Base-by-base conservation (phyloP, 306 rosid species). In the Dalbergia oliveri region DNA sequence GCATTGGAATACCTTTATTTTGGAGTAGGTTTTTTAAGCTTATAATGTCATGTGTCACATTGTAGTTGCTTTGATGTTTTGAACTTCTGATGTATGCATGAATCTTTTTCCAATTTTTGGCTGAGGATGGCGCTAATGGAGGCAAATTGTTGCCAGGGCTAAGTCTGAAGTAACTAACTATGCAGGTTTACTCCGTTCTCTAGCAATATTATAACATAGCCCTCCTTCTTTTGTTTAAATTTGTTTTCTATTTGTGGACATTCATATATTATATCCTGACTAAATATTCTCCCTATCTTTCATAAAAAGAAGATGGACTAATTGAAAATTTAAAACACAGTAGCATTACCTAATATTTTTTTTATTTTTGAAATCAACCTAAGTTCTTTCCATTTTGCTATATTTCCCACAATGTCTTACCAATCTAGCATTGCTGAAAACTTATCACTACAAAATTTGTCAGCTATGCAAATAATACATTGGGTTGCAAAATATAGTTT, bases 111-210 rank as follows among this genome's bases (percentile, higher is more conserved):
- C 35, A 6, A 86, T 78, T 83, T 39, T 83, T 92, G 98, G 96
- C 97, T 3, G 98, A 93, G 79, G 89, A 86, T 68, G 89, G n/a
- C n/a, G n/a, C n/a, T n/a, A n/a, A n/a, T n/a, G 87, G 4, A 80
- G 89, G 87, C 87, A 86, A 78, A 87, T 87, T 39, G 87, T 87
- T 72, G 89, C 89, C 33, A 81, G 79, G 65, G 85, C 89, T 9
- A 87, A 93, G 88, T 86, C 98, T 72, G 98, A 95, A 89, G 98
- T 97, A 14, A 88, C 86, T 66, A 95, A 88, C 79, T 95, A 93
- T 34, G 94, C 85, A 93, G 92, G 98, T 94, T 82, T 87, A 61
- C 69, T 70, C 41, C 68, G 5, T 82, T 59, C 33, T 73, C 74
- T 59, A n/a, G n/a, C n/a, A n/a, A n/a, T n/a, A n/a, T n/a, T n/a